phyloP scores from a whole-genome alignment of 805 yeast species.

The Schizosaccharomyces osmophilus region DNA sequence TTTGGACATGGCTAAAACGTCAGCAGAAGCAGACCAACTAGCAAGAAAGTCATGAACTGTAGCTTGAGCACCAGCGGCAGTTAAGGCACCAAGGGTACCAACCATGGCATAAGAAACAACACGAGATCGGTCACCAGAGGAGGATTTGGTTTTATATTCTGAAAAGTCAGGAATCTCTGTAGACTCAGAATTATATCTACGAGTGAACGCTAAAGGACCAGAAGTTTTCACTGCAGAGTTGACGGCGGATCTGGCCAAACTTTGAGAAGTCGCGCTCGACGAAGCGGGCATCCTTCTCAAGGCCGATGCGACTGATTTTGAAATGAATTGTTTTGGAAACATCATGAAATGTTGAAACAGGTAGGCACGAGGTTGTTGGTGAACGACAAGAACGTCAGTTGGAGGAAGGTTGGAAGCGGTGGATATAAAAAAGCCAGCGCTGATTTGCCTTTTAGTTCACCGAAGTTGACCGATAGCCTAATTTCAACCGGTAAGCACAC shows the following conservation, averaged over 20 bases:
- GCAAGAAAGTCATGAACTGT: slow-evolving; percentile 54
- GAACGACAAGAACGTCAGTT: not conserved
- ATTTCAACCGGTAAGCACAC: too few relatives aligned
- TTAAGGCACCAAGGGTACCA: slow-evolving; percentile 70
- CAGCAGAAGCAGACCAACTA: slow-evolving; percentile 94
- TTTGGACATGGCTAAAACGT: slow-evolving; percentile 96
- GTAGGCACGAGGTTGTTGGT: not conserved
- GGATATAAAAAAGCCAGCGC: too few relatives aligned
- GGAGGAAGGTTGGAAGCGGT: not conserved
- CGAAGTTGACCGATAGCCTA: too few relatives aligned
- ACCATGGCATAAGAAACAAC: slow-evolving; percentile 91
- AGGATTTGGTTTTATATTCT: not conserved
- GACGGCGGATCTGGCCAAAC: not conserved
- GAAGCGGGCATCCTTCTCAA: not conserved
- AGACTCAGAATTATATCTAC: not conserved
- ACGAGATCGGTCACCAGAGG: slow-evolving; percentile 37
- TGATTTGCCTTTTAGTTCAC: too few relatives aligned
- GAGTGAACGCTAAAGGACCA: not conserved
- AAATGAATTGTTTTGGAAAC: not conserved
- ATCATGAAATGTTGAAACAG: not conserved
- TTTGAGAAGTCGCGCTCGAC: not conserved
- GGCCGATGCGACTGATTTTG: not conserved
- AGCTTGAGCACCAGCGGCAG: slow-evolving; percentile 82
- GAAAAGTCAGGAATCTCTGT: slow-evolving; percentile 1
- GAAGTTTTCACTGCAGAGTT: not conserved